Evolutionary conservation across 2,329 filamentous ascomycete genomes (phyloP).

Genomic region (Fusarium tanahbumbuense): DNA sequence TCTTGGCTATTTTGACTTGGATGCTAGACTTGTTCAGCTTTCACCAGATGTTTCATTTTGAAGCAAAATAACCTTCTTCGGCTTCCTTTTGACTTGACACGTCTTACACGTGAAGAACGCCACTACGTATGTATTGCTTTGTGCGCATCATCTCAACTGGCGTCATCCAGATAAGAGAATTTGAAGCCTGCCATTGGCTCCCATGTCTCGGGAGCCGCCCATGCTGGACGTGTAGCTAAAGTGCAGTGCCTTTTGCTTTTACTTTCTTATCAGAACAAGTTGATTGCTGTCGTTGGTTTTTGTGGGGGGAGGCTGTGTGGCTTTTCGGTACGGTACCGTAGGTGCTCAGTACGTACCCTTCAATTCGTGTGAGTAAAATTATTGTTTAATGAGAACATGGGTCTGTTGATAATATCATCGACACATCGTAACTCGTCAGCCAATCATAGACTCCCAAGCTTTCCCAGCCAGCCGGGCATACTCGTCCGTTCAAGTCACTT

Average conservation of each 20-base stretch:
- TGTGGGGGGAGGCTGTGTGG: conserved; percentile 32
- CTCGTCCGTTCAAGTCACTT: background rate
- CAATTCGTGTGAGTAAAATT: conserved; percentile 40
- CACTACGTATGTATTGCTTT: background rate
- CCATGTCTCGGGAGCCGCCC: conserved; percentile 6
- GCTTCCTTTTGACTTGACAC: background rate
- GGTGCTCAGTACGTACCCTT: conserved; percentile 14
- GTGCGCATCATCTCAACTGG: conserved; percentile 25
- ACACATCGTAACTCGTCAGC: conserved; percentile 17
- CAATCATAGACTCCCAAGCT: conserved; percentile 5
- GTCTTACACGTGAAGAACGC: conserved; percentile 20
- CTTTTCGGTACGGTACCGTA: background rate
- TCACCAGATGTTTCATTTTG: background rate
- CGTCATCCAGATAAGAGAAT: conserved; percentile 32
- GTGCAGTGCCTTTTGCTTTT: conserved; percentile 4
- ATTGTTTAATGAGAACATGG: conserved; percentile 40
- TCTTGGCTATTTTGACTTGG: conserved; percentile 4
- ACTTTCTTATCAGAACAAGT: conserved; percentile 29
- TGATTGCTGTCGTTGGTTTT: conserved; percentile 20
- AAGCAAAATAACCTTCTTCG: conserved; percentile 14
- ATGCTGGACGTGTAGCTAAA: conserved; percentile 15
- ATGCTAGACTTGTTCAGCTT: background rate
- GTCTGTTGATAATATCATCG: conserved; percentile 35
- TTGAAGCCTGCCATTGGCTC: conserved; percentile 9
- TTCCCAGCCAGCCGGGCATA: background rate